Evolutionary conservation across 2,329 filamentous ascomycete genomes (phyloP).

Genomic region (Cercospora sp.): DNA sequence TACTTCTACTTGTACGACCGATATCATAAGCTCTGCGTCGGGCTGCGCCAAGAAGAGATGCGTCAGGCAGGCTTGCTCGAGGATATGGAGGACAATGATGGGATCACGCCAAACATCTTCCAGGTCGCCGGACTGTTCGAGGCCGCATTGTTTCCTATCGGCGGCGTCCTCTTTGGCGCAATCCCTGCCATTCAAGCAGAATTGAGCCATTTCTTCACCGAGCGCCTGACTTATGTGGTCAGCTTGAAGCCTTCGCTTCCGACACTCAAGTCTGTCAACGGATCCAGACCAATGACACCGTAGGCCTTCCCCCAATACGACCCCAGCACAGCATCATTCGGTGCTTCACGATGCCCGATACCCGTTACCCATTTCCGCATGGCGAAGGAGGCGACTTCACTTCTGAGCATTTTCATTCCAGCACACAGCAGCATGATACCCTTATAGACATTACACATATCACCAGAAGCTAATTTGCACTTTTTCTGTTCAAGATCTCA

Average conservation of each 20-base stretch:
- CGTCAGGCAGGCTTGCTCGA: conserved; percentile 62
- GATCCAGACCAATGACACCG: conserved; percentile 26
- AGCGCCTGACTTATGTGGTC: conserved; percentile 68
- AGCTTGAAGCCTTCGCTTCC: conserved; percentile 61
- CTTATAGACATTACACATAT: conserved; percentile 1
- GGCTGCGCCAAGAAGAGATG: conserved; percentile 66
- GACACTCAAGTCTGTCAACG: conserved; percentile 21
- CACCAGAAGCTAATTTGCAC: conserved; percentile 15
- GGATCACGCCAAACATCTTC: conserved; percentile 32
- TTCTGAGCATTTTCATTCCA: not conserved
- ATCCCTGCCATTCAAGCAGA: conserved; percentile 68
- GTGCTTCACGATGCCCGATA: not conserved
- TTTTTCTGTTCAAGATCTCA: conserved; percentile 7
- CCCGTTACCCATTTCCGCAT: not conserved
- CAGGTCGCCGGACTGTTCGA: conserved; percentile 56
- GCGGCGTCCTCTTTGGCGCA: conserved; percentile 67
- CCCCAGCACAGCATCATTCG: not conserved
- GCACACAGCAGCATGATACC: not conserved
- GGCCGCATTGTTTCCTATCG: conserved; percentile 65
- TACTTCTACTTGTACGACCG: conserved; percentile 68
- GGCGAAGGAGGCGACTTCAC: conserved; percentile 4
- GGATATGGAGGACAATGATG: conserved; percentile 51
- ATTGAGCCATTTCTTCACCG: conserved; percentile 68
- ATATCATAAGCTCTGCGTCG: conserved; percentile 64
- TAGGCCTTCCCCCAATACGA: conserved; percentile 16